A percentile compares a stretch with the other conserved stretches of the same genome.
Conservation (phyloP, 495 filamentous ascomycete genomes). For the Talaromyces nanjingensis region DNA sequence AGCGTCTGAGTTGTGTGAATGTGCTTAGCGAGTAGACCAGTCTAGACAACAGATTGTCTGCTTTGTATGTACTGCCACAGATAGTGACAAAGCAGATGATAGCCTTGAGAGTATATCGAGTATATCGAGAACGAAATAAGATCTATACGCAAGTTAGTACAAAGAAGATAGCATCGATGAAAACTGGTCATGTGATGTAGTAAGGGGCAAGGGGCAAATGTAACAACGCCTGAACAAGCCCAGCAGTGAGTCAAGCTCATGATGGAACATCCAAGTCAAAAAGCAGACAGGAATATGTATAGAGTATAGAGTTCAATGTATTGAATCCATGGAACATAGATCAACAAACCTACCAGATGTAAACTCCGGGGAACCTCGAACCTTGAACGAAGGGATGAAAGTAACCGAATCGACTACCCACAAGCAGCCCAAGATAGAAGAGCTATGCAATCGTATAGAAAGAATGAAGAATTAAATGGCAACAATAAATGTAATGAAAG, state of each 20-base stretch:
- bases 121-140: not conserved
- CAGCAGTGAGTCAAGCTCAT: not conserved
- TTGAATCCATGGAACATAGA: not conserved
- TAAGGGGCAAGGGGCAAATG: conserved; percentile 1
- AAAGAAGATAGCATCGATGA: not conserved
- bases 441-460: not conserved
- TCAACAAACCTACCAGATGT: not conserved
- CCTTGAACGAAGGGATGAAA: not conserved
- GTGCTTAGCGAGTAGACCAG: not conserved
- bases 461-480: not conserved
- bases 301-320: not conserved
- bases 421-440: not conserved
- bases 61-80: not conserved
- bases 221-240: not conserved
- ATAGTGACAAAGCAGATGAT: not conserved
- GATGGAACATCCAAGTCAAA: not conserved
- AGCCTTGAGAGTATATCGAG: not conserved
- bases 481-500: not conserved
- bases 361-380: not conserved
- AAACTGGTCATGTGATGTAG: not conserved
- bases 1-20: not conserved
- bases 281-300: not conserved
- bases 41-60: not conserved
- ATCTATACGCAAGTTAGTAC: not conserved
- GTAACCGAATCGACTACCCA: not conserved